Base-by-base conservation (phyloP, 805 yeast genomes). In the Clavispora asparagi region DNA sequence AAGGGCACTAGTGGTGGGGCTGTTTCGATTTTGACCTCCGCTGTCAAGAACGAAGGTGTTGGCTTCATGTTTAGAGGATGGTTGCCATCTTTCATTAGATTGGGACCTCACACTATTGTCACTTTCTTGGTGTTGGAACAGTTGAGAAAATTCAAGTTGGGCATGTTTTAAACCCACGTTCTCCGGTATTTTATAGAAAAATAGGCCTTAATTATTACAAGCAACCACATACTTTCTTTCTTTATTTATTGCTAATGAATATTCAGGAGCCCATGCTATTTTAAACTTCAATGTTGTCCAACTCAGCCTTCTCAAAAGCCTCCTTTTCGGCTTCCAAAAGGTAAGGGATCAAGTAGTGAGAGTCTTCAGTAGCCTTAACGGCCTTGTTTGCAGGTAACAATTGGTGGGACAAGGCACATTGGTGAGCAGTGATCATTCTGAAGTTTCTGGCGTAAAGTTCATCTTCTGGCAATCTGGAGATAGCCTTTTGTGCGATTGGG, bases 311-410 rank as follows among this genome's bases (percentile, higher is more conserved):
- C 77, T 94, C 99, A 54, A 78, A 76, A 42, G 83, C 85, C 70
- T 88, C 97, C 60, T 87, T 88, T 76, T 94, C 98, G 51, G 92
- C 95, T 77, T 94, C 97, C 63, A 91, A 79, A 52, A 94, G 74
- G 75, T 86, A 87, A 58, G 97, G 97, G 49, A 87, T 70, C 64
- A 94, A 77, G 74, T 90, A 91, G 58, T 86, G 86, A 47, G 71
- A 70, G 68, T 88, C 96, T 52, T 92, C 92, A 62, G 82, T 87
- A 28, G 89, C 80, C 67, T 82, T 80, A 52, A 87, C 74, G 60
- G 84, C 85, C 71, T 92, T 84, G 62, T 78, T 78, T 52, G 80
- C 76, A 60, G 98, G 96, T 60, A 94, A 78, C 51, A 94, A 70
- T 62, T 87, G 90, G 68, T 89, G 95, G 47, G 91, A 76, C 57